phyloP scores from a whole-genome alignment of 2,329 filamentous ascomycete genomes.

The Aspergillus versicolor region DNA sequence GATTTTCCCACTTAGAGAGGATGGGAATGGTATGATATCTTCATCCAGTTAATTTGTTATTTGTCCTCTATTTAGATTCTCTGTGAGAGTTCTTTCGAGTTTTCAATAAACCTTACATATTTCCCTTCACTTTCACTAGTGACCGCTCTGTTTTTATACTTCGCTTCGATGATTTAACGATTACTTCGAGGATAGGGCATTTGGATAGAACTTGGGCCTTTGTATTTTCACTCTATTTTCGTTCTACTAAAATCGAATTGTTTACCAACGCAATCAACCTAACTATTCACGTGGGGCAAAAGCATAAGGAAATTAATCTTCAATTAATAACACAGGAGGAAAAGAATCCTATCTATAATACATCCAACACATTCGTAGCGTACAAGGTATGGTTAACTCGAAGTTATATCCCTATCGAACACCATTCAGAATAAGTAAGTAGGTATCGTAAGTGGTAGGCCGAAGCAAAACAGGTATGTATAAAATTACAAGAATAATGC shows the following conservation, averaged over 20 bases:
- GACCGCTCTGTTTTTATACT: too few relatives aligned
- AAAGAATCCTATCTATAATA: background rate
- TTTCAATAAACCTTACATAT: constrained; percentile 5
- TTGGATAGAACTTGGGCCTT: background rate
- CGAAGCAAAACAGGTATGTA: background rate
- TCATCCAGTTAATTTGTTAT: constrained; percentile 1
- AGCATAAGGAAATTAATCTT: background rate
- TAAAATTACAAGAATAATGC: background rate
- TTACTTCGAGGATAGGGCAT: background rate
- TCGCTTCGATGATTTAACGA: background rate
- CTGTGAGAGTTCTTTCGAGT: background rate
- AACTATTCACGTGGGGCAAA: background rate
- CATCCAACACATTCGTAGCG: background rate
- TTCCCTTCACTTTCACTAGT: background rate
- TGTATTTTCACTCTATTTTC: background rate
- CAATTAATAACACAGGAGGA: background rate
- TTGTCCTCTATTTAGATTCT: constrained; percentile 4
- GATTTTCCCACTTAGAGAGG: background rate
- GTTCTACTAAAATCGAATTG: background rate
- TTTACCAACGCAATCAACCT: background rate
- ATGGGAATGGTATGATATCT: background rate
- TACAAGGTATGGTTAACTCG: background rate
- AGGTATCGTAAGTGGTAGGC: background rate
- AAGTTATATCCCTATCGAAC: background rate
- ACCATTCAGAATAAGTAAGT: background rate